A percentile compares a stretch with the other conserved stretches of the same genome.
These are phyloP conservation scores for Talaromyces sp. DNA, from an alignment of 2,329 filamentous ascomycete species.

Conservation along the genomic window DNA sequence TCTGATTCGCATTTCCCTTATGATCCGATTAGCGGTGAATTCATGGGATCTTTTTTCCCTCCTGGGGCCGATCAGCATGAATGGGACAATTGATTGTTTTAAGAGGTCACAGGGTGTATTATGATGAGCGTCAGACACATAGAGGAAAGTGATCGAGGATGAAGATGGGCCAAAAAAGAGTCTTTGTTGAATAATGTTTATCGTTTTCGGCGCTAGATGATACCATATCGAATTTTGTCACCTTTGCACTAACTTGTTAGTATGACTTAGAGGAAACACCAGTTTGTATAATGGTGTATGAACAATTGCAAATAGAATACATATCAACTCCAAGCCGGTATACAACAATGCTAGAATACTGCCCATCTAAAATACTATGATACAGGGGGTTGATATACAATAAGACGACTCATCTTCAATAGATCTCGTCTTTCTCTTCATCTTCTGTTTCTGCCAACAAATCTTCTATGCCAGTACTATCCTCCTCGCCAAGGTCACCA, in stretches of 20 bases:
- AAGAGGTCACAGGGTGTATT: too few species aligned
- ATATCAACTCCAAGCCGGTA: neutral
- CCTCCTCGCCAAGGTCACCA: neutral
- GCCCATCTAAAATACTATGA: neutral
- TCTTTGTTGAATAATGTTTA: neutral
- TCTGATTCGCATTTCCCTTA: conserved; percentile 39
- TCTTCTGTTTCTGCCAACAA: conserved; percentile 7
- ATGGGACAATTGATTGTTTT: conserved; percentile 26
- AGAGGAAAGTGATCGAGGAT: neutral
- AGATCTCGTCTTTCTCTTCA: neutral
- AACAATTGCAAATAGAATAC: neutral
- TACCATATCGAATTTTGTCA: neutral
- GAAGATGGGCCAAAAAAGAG: neutral
- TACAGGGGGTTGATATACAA: neutral
- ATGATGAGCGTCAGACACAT: too few species aligned
- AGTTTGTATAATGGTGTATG: neutral
- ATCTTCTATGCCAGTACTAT: neutral
- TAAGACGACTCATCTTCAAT: neutral
- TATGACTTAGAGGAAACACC: neutral
- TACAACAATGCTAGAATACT: neutral
- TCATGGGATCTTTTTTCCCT: conserved; percentile 43
- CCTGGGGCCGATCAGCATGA: conserved; percentile 27
- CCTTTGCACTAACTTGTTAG: neutral
- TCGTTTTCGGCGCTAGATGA: neutral
- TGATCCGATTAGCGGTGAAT: conserved; percentile 40